Conservation (phyloP, 176 grass and related monocot species). For the Typha latifolia region DNA sequence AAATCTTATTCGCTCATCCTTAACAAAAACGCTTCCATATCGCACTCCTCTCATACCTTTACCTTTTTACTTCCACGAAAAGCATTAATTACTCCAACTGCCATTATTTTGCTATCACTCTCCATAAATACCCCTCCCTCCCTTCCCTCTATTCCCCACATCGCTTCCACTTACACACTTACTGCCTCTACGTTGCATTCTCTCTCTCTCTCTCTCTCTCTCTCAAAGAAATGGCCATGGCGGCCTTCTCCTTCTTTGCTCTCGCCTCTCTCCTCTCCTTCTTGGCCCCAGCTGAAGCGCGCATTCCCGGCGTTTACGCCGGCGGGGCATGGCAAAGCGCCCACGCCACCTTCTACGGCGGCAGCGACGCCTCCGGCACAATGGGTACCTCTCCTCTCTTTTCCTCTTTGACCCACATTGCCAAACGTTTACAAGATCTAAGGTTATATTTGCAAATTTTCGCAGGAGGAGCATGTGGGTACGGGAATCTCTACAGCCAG, state of each 20-base stretch:
- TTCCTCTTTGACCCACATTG: background rate
- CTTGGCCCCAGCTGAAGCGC: constrained; percentile 11
- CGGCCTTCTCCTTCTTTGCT: background rate
- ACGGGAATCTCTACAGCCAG: constrained; percentile 39
- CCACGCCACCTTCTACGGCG: constrained; percentile 96
- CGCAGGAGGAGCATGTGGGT: constrained; percentile 33
- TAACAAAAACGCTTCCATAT: constrained; percentile 1
- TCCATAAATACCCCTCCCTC: background rate
- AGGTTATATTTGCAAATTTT: background rate
- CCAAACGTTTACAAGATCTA: background rate
- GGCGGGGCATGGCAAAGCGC: constrained; percentile 59
- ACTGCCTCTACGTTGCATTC: background rate
- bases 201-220: background rate
- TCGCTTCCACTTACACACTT: background rate
- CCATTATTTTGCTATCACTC: background rate
- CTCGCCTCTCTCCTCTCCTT: background rate
- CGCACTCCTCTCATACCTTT: background rate
- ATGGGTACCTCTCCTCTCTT: constrained; percentile 17
- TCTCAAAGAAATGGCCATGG: background rate
- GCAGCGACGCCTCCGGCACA: constrained; percentile 76
- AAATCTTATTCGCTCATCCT: background rate
- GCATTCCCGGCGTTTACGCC: constrained; percentile 42
- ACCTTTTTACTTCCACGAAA: background rate
- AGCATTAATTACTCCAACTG: constrained; percentile 1
- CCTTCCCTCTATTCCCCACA: background rate